Base-by-base conservation (phyloP, 441 rosid species). In the Eruca vesicaria region DNA sequence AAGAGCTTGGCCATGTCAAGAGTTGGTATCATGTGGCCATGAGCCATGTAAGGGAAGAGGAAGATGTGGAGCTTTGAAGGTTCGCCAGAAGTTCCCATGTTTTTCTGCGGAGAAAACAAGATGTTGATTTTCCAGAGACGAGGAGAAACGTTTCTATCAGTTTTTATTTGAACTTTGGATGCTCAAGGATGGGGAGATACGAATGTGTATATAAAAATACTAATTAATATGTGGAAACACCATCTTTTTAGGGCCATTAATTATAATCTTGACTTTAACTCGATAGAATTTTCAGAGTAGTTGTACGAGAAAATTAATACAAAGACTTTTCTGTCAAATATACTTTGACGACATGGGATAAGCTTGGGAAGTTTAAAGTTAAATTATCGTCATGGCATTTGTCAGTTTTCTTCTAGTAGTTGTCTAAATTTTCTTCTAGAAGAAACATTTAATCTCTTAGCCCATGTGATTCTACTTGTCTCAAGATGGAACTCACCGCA, bases 21-120 rank as follows among this genome's bases (percentile, higher is more conserved):
- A 10, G 72, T 74, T 41, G 86, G 86, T 29, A 85, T 76, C 81
- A 83, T 83, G 76, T 83, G 88, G 73, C 77, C 82, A 72, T 83
- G 79, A 76, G 85, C 88, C 84, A 81, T 73, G 62, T 55, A 78
- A 0, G 85, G 88, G 73, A 85, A 79, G 70, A 83, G 63, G 2
- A 74, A 45, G 26, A 83, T 35, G 64, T 85, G 84, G 7, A 85
- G 80, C 71, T 66, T 69, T 53, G 70, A 59, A 61, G 9, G 9
- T 64, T 64, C 12, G 16, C 9, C 7, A 2, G 48, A 35, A 11
- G 26, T 69, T 20, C 1, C 71, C 81, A 73, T 78, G 38, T 15
- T 19, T 71, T 16, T 43, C 6, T 60, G 36, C 45, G 52, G 64
- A 77, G 35, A 62, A 72, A 72, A 53, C 73, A 71, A 71, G 63